Conservation (phyloP, 2,329 filamentous ascomycete genomes). For the Hypoxylon sp. region DNA sequence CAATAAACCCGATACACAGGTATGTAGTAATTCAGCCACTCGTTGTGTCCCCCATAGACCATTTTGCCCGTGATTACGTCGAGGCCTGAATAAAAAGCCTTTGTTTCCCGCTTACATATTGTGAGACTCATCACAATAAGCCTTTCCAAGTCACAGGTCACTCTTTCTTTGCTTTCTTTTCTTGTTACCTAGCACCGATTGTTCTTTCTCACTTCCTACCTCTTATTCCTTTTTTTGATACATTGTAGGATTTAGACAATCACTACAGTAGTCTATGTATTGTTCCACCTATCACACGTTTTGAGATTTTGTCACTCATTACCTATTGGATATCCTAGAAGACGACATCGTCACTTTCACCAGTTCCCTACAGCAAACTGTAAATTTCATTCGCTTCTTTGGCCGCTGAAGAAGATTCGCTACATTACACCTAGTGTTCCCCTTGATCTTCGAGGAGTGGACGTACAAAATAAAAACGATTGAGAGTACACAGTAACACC, state of each 20-base stretch:
- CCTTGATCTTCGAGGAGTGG: constrained; percentile 12
- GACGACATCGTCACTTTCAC: constrained; percentile 10
- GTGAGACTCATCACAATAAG: constrained; percentile 21
- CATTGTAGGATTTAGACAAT: constrained; percentile 31
- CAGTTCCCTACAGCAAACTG: constrained; percentile 11
- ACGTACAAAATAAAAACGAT: constrained; percentile 27
- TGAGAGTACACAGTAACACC: constrained; percentile 27
- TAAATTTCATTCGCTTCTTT: constrained; percentile 27
- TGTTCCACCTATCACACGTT: constrained; percentile 26
- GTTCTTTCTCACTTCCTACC: constrained; percentile 32
- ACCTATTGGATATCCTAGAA: constrained; percentile 17
- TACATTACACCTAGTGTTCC: constrained; percentile 24
- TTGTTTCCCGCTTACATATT: constrained; percentile 30
- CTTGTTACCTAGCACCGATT: constrained; percentile 34
- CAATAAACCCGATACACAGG: constrained; percentile 35
- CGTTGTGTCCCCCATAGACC: constrained; percentile 24
- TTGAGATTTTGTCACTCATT: constrained; percentile 22
- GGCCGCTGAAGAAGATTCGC: constrained; percentile 1
- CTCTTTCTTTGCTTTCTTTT: constrained; percentile 37
- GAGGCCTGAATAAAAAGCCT: constrained; percentile 31
- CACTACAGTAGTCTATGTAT: constrained; percentile 16
- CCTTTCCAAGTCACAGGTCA: constrained; percentile 27
- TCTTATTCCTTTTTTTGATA: constrained; percentile 30
- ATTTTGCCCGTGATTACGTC: constrained; percentile 19
- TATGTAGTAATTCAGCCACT: constrained; percentile 19